A percentile compares a stretch with the other conserved stretches of the same genome.
Conservation (phyloP, 1,284 basidiomycete species). For the Kwoniella shivajii region DNA sequence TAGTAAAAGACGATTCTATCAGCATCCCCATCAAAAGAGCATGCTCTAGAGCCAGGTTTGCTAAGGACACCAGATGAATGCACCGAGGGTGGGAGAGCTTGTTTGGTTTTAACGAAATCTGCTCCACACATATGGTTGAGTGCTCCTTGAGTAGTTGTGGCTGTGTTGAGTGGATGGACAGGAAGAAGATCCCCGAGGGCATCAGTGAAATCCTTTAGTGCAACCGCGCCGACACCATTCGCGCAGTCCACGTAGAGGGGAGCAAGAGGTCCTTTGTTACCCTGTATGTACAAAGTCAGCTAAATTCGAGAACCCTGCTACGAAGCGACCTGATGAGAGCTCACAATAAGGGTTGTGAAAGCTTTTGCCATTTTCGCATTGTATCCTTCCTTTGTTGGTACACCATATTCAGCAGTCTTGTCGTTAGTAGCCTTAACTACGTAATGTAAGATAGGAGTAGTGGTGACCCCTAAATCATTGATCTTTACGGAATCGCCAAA, state of each 20-base stretch:
- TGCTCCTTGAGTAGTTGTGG: slow-evolving; percentile 66
- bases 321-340: slow-evolving; percentile 37
- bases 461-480: slow-evolving; percentile 69
- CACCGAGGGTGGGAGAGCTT: slow-evolving; percentile 68
- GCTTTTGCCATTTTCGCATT: slow-evolving; percentile 80
- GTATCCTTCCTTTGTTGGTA: slow-evolving; percentile 84
- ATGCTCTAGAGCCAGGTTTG: slow-evolving; percentile 74
- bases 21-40: slow-evolving; percentile 95
- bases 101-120: slow-evolving; percentile 94
- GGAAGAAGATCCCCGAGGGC: slow-evolving; percentile 42
- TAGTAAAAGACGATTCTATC: slow-evolving; percentile 97
- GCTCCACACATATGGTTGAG: slow-evolving; percentile 91
- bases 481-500: slow-evolving; percentile 54
- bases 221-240: slow-evolving; percentile 89
- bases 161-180: slow-evolving; percentile 65
- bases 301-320: not conserved
- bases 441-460: slow-evolving; percentile 95
- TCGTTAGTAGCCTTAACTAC: slow-evolving; percentile 84
- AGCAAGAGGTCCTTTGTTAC: slow-evolving; percentile 58
- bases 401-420: slow-evolving; percentile 70
- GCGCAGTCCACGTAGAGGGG: slow-evolving; percentile 90
- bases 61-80: slow-evolving; percentile 58
- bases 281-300: slow-evolving; percentile 52
- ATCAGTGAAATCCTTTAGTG: slow-evolving; percentile 64
- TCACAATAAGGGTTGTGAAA: slow-evolving; percentile 82